Percentiles rank a stretch among this genome's conserved stretches.
Conservation (phyloP, 2,329 filamentous ascomycete species). For the Fusarium siculi region DNA sequence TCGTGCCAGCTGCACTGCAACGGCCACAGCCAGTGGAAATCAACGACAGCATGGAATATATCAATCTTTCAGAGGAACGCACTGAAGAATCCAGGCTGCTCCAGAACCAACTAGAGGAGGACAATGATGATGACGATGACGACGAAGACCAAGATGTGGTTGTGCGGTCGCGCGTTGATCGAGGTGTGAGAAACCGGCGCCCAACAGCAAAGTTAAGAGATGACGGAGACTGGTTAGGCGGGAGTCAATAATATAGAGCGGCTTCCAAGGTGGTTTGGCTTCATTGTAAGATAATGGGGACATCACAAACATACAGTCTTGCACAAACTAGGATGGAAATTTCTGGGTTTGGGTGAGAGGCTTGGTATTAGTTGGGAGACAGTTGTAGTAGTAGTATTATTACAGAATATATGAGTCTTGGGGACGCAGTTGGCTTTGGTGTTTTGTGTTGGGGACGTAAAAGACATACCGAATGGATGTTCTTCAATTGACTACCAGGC, state of each 20-base stretch:
- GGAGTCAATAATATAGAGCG: slow-evolving; percentile 19
- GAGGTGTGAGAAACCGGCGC: slow-evolving; percentile 47
- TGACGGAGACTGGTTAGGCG: slow-evolving; percentile 39
- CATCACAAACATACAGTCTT: background rate
- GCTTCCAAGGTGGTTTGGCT: background rate
- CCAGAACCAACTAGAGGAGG: slow-evolving; percentile 38
- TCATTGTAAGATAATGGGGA: slow-evolving; percentile 17
- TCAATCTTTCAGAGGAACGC: slow-evolving; percentile 46
- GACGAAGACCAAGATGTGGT: slow-evolving; percentile 48
- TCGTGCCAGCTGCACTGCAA: slow-evolving; percentile 18
- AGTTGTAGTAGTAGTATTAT: background rate
- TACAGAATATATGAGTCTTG: background rate
- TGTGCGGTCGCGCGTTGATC: slow-evolving; percentile 38
- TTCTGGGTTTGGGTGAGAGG: slow-evolving; percentile 8
- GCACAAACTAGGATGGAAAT: slow-evolving; percentile 8
- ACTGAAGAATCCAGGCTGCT: slow-evolving; percentile 25
- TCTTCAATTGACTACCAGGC: background rate
- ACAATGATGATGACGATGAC: slow-evolving; percentile 42
- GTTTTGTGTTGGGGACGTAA: background rate
- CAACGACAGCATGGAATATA: slow-evolving; percentile 42
- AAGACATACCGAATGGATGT: background rate
- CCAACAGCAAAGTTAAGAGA: slow-evolving; percentile 52
- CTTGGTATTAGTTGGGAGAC: slow-evolving; percentile 1
- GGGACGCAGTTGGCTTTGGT: background rate
- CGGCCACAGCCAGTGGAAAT: slow-evolving; percentile 2